Percentiles rank a stretch among this genome's conserved stretches.
phyloP scores from a whole-genome alignment of 2,329 filamentous ascomycete genomes.

The Colletotrichum tamarilloi region DNA sequence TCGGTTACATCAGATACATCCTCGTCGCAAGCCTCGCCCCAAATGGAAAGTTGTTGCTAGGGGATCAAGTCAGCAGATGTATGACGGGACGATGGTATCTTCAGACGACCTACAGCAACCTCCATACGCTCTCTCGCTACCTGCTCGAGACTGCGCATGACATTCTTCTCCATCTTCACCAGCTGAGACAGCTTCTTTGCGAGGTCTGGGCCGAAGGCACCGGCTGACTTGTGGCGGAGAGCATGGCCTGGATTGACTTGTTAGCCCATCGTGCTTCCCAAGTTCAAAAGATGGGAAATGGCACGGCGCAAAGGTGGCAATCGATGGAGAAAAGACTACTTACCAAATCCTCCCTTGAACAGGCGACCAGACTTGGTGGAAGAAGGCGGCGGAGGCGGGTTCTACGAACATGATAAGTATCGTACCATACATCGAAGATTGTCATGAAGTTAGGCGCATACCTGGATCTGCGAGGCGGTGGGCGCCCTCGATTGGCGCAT shows the following conservation, averaged over 20 bases:
- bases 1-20: conserved; percentile 99
- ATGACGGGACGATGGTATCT: no score
- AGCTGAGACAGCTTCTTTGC: conserved; percentile 98
- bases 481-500: conserved; percentile 98
- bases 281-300: not conserved
- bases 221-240: conserved; percentile 79
- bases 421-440: conserved; percentile 10
- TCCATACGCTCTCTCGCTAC: conserved; percentile 98
- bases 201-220: conserved; percentile 85
- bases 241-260: conserved; percentile 63
- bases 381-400: conserved; percentile 90
- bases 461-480: conserved; percentile 83
- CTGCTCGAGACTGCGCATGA: conserved; percentile 97
- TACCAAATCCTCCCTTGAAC: conserved; percentile 88
- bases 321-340: conserved; percentile 50
- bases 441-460: conserved; percentile 43
- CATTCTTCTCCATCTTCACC: conserved; percentile 99
- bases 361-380: conserved; percentile 91
- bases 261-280: conserved; percentile 30
- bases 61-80: conserved; percentile 23
- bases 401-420: conserved; percentile 64
- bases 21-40: conserved; percentile 95
- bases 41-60: conserved; percentile 98
- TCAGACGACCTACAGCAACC: conserved; percentile 79
- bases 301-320: not conserved